Conservation (phyloP, 176 grass and related monocot genomes). For the Tillandsia leiboldiana region DNA sequence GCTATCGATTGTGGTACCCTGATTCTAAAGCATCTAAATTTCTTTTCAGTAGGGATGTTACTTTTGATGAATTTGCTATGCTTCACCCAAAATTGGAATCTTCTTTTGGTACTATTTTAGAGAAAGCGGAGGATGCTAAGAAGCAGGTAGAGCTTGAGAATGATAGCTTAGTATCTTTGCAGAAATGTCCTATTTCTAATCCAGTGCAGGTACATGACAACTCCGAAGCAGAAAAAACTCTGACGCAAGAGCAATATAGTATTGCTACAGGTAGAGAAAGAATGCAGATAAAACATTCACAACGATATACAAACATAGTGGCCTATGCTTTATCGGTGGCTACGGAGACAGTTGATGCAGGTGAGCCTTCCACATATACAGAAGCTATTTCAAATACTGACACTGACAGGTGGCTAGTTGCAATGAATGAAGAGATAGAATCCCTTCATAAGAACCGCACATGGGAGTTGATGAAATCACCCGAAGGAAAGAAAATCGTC, state of each 20-base stretch:
- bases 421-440: conserved; percentile 18
- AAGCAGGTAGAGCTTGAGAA: conserved; percentile 6
- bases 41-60: not conserved
- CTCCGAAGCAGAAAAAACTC: not conserved
- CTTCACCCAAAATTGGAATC: too few species aligned
- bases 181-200: not conserved
- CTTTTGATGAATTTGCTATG: not conserved
- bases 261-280: not conserved
- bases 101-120: too few species aligned
- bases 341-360: not conserved
- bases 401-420: not conserved
- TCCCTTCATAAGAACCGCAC: conserved; percentile 13
- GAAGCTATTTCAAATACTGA: not conserved
- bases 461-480: conserved; percentile 8
- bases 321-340: not conserved
- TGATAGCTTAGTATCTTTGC: not conserved
- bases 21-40: not conserved
- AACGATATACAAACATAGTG: not conserved
- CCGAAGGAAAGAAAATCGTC: conserved; percentile 14
- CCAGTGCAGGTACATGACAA: not conserved
- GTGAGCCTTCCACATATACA: not conserved
- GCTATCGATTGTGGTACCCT: too few species aligned
- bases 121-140: not conserved
- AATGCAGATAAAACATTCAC: not conserved
- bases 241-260: not conserved